phyloP scores from a whole-genome alignment of 1,139 yeast species.

The Zygosaccharomyces sapae region DNA sequence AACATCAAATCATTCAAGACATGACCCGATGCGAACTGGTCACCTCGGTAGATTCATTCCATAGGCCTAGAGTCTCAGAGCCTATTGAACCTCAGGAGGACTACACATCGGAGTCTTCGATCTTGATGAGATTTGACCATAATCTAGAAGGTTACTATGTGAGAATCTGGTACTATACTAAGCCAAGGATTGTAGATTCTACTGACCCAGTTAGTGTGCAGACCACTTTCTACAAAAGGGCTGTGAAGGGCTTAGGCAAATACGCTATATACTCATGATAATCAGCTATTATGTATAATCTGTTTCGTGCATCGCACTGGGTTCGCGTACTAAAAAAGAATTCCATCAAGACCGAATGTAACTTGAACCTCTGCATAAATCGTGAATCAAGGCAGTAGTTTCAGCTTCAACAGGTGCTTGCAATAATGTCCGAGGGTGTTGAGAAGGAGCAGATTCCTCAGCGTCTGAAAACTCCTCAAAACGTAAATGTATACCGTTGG shows the following conservation, averaged over 20 bases:
- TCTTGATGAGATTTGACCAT: constrained; percentile 21
- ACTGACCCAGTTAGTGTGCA: neutral
- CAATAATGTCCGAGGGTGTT: constrained; percentile 5
- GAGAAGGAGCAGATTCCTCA: neutral
- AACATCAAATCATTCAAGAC: constrained; percentile 19
- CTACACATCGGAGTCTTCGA: constrained; percentile 22
- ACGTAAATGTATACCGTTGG: neutral
- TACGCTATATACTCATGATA: neutral
- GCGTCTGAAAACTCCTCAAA: neutral
- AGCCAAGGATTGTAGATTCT: constrained; percentile 2
- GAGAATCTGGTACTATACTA: constrained; percentile 26
- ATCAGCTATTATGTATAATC: neutral
- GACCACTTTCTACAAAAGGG: neutral
- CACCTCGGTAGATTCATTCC: constrained; percentile 25
- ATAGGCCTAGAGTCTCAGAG: constrained; percentile 22
- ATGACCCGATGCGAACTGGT: constrained; percentile 26
- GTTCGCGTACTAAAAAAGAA: neutral
- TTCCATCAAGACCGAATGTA: too few relatives aligned
- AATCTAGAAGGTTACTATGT: constrained; percentile 28
- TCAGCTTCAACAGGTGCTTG: neutral
- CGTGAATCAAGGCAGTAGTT: too few relatives aligned
- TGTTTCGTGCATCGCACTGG: neutral
- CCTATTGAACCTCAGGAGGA: constrained; percentile 27
- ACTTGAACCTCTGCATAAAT: too few relatives aligned
- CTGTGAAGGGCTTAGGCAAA: neutral